Conservation (phyloP, 179 eudicot genomes). For the Spergularia azorica region DNA sequence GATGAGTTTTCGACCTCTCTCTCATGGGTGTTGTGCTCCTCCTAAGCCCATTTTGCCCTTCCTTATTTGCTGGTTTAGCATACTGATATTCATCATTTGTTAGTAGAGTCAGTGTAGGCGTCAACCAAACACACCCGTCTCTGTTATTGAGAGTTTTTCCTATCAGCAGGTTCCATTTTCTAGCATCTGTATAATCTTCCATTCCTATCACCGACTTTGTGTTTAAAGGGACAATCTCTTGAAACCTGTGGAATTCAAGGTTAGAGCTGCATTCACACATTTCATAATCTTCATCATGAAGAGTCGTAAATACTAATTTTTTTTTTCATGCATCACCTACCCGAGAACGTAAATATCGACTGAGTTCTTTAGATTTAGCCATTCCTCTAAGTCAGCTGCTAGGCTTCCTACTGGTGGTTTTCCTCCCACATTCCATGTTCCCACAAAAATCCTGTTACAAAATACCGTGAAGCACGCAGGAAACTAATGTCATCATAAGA, state of each 20-base stretch:
- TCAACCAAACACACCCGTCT: constrained; percentile 72
- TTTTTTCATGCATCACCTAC: constrained; percentile 29
- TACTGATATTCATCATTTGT: constrained; percentile 51
- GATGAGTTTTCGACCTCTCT: constrained; percentile 39
- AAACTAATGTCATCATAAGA: constrained; percentile 1
- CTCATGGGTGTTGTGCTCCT: constrained; percentile 38
- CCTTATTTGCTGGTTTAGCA: constrained; percentile 28
- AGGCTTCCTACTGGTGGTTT: constrained; percentile 56
- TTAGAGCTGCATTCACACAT: neutral
- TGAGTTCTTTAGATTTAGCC: constrained; percentile 49
- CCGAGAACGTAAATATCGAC: constrained; percentile 63
- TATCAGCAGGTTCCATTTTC: constrained; percentile 60
- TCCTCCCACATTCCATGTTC: constrained; percentile 74
- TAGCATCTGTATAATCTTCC: constrained; percentile 62
- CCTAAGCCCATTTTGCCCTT: constrained; percentile 26
- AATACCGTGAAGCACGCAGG: constrained; percentile 2
- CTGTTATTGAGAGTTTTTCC: constrained; percentile 51
- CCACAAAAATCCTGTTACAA: constrained; percentile 45
- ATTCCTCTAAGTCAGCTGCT: constrained; percentile 53
- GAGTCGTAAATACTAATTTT: neutral
- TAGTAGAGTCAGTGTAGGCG: constrained; percentile 48
- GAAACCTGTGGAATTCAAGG: constrained; percentile 42
- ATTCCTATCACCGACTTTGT: constrained; percentile 56
- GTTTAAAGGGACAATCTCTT: constrained; percentile 66
- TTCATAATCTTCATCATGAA: neutral